Percentiles rank a stretch among this genome's conserved stretches.
Conservation (phyloP, 2,329 filamentous ascomycete species). For the Daldinia sp. region DNA sequence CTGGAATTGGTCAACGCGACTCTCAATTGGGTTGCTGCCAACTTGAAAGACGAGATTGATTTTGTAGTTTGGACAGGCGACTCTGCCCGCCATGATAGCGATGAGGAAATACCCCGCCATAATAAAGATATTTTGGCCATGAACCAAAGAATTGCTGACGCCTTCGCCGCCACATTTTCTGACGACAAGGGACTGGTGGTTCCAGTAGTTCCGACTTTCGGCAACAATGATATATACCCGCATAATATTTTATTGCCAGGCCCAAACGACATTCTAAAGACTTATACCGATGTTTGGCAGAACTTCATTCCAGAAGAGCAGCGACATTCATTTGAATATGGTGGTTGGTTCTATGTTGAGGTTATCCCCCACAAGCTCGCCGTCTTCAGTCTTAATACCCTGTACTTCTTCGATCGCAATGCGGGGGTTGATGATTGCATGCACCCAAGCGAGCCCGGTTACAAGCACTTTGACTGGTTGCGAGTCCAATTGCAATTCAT, state of each 20-base stretch:
- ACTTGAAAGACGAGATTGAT: constrained; percentile 83
- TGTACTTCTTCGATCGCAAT: constrained; percentile 96
- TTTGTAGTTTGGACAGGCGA: constrained; percentile 96
- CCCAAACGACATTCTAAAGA: constrained; percentile 86
- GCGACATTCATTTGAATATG: constrained; percentile 88
- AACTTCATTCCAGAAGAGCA: constrained; percentile 93
- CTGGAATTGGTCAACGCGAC: constrained; percentile 85
- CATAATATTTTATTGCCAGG: constrained; percentile 92
- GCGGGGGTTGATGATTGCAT: constrained; percentile 93
- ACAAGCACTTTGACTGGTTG: constrained; percentile 96
- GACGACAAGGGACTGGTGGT: constrained; percentile 72
- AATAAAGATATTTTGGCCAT: constrained; percentile 79
- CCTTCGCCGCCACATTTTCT: constrained; percentile 80
- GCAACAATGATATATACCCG: constrained; percentile 97
- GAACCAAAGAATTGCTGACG: constrained; percentile 80
- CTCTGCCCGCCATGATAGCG: constrained; percentile 88
- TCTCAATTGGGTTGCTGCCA: constrained; percentile 85
- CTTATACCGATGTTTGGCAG: constrained; percentile 83
- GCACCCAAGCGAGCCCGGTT: constrained; percentile 83
- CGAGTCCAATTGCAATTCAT: constrained; percentile 87
- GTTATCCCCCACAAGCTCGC: constrained; percentile 87
- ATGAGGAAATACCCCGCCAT: constrained; percentile 81
- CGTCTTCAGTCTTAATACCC: constrained; percentile 93
- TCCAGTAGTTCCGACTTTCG: constrained; percentile 89
- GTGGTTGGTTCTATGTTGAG: constrained; percentile 95